Evolutionary conservation across 768 basidiomycete genomes (phyloP), one percentile per base, ranked within the genome.

Genomic region (Lactarius tabidus): DNA sequence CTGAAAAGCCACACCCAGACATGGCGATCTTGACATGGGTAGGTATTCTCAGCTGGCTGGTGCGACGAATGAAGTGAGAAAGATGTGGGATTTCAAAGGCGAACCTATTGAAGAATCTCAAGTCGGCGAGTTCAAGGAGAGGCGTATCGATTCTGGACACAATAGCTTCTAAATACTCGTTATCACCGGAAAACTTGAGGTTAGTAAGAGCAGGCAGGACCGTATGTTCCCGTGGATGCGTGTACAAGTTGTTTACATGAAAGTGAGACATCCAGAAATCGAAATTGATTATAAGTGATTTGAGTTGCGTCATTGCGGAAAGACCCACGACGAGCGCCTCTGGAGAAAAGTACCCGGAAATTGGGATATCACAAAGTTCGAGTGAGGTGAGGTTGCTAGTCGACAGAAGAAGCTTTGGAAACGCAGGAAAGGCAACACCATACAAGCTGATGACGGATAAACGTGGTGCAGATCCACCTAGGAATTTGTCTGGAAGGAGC

Each of bases 121-220:
- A 18, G 1, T 1, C 5, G 3, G 52, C 12, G 29, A 12, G 1
- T 3, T 7, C 6, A n/a, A 65, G 55, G 6, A 18, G 7, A 5
- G 64, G 59, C 0, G 26, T 1, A 36, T 51, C 36, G 2, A 61
- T 39, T 51, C 55, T 55, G 0, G 59, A 35, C 29, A 52, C 54
- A 6, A 65, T n/a, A 29, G 5, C 36, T 26, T 65, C 64, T 4
- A 65, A n/a, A 41, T 61, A 60, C 20, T 65, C 64, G 38, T 29
- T 51, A 17, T 29, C 10, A 10, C 64, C 59, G 2, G 17, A 23
- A n/a, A 65, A 65, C 1, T 14, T 3, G 18, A 65, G 9, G 6
- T 14, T 0, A 5, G 2, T 20, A 45, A 65, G 59, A 2, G 45
- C 31, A 5, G 39, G 54, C 38, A 65, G 36, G 6, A 55, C 31